A percentile compares a stretch with the other conserved stretches of the same genome.
phyloP scores from a whole-genome alignment of 2,329 filamentous ascomycete genomes.

The Tolypocladium nubicola region DNA sequence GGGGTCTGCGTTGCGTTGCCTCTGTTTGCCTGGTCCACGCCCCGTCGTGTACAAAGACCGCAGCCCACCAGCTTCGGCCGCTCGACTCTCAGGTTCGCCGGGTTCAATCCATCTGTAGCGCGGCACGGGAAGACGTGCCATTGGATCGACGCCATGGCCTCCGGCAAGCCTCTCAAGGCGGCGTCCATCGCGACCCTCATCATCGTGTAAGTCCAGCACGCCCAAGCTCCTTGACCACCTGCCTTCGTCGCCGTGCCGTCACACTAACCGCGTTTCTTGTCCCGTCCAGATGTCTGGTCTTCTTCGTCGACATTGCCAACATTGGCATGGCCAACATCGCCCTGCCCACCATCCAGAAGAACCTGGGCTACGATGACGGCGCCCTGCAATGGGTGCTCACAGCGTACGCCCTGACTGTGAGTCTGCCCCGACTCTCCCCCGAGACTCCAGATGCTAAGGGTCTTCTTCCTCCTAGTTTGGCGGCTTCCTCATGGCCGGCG shows the following conservation, averaged over 20 bases:
- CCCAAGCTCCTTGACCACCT: neutral
- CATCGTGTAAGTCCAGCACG: neutral
- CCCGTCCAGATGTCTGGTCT: constrained; percentile 4
- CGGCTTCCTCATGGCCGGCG: constrained; percentile 5
- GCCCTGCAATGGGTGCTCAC: constrained; percentile 6
- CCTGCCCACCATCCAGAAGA: constrained; percentile 5
- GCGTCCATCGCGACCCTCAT: constrained; percentile 2
- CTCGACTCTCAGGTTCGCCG: neutral
- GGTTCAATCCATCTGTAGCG: neutral
- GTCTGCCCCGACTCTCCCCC: neutral
- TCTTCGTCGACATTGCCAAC: constrained; percentile 6
- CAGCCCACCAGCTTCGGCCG: neutral
- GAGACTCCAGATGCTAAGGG: neutral
- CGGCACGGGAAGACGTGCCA: too few species aligned
- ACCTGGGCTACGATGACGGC: constrained; percentile 4
- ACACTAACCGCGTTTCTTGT: neutral
- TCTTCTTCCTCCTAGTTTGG: constrained; percentile 1
- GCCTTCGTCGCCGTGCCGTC: neutral
- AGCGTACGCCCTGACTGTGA: constrained; percentile 4
- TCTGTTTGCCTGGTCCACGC: neutral
- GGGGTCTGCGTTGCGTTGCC: neutral
- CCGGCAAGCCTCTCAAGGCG: neutral
- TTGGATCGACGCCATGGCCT: neutral
- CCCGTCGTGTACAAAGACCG: neutral
- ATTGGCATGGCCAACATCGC: constrained; percentile 7